A percentile compares a stretch with the other conserved stretches of the same genome.
Evolutionary conservation across 805 yeast species (phyloP).

Genomic region (Clavispora santaluciae): DNA sequence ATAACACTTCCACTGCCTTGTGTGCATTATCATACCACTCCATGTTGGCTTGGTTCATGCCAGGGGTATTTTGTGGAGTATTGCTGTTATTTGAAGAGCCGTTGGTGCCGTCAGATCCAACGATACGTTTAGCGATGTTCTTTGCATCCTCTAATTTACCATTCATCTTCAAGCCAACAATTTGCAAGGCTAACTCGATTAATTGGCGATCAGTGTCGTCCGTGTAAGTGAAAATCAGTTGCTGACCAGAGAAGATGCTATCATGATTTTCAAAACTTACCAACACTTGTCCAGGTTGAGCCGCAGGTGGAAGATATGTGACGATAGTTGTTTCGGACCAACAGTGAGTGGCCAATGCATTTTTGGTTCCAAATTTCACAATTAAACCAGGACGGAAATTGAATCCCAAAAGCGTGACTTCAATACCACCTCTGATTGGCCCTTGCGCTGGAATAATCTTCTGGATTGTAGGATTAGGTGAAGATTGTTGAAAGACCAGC

Average conservation of each 20-base stretch:
- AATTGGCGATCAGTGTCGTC: constrained; percentile 95
- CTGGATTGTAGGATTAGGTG: constrained; percentile 43
- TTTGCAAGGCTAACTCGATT: constrained; percentile 91
- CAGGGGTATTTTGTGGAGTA: constrained; percentile 9
- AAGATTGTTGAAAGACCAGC: constrained; percentile 5
- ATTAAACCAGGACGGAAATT: constrained; percentile 78
- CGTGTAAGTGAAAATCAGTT: constrained; percentile 78
- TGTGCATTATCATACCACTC: constrained; percentile 54
- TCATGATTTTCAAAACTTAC: constrained; percentile 70
- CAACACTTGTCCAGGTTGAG: constrained; percentile 83
- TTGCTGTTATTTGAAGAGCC: constrained; percentile 17
- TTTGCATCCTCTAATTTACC: constrained; percentile 93
- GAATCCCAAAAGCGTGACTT: constrained; percentile 83
- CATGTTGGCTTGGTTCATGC: constrained; percentile 19
- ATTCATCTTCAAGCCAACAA: constrained; percentile 95
- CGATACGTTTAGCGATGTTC: constrained; percentile 86
- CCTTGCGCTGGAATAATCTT: constrained; percentile 95
- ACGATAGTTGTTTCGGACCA: constrained; percentile 96
- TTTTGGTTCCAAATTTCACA: constrained; percentile 82
- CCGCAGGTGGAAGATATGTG: constrained; percentile 88
- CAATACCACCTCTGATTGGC: constrained; percentile 93
- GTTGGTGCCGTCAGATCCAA: constrained; percentile 50
- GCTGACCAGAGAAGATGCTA: constrained; percentile 28
- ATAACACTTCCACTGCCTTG: constrained; percentile 43
- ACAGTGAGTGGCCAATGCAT: constrained; percentile 82